phyloP scores from a whole-genome alignment of 345 rosid species.

The Melaleuca alternifolia region DNA sequence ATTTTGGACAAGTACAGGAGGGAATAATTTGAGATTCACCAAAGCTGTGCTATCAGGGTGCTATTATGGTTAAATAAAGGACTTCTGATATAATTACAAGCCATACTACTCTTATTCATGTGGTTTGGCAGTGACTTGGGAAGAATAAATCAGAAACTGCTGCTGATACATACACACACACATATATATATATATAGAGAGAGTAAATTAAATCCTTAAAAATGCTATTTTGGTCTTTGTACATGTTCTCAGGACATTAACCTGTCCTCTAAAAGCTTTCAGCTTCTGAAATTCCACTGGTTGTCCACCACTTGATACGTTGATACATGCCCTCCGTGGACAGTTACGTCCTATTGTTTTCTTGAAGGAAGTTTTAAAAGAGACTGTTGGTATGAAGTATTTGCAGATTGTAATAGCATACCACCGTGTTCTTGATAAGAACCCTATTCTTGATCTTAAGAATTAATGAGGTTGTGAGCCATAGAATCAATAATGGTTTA shows the following conservation, averaged over 20 bases:
- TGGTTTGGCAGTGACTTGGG: not conserved
- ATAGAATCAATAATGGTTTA: not conserved
- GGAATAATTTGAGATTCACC: not conserved
- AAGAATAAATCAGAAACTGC: not conserved
- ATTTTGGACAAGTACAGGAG: not conserved
- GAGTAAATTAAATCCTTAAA: not conserved
- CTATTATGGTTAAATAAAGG: not conserved
- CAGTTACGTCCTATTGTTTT: not conserved
- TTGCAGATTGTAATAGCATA: not conserved
- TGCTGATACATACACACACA: no score
- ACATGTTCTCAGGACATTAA: not conserved
- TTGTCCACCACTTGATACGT: not conserved
- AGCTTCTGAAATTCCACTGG: not conserved
- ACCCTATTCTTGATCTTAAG: not conserved
- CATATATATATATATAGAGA: no score
- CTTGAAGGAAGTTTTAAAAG: not conserved
- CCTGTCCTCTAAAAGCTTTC: not conserved
- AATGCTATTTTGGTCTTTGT: not conserved
- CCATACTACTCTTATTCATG: not conserved
- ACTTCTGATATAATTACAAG: not conserved
- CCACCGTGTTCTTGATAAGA: not conserved
- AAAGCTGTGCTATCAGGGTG: not conserved
- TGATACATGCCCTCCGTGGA: not conserved
- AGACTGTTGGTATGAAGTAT: not conserved
- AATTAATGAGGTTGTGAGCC: not conserved